Percentiles rank a stretch among this genome's conserved stretches.
phyloP scores from a whole-genome alignment of 202 grass and related monocot genomes.

The Zoysia matrella region DNA sequence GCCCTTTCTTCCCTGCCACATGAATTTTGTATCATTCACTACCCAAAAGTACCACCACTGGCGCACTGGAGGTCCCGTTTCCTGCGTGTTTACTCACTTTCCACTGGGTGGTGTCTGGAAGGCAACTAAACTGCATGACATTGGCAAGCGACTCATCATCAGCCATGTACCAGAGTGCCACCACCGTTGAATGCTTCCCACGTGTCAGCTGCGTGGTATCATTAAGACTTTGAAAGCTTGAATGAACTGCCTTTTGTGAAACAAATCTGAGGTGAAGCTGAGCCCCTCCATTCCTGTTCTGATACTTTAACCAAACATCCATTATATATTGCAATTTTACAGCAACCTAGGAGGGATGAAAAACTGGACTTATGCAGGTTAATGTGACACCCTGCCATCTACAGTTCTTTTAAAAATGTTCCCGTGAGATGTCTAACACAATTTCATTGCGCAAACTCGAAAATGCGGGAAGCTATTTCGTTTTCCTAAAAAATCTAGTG shows the following conservation, averaged over 20 bases:
- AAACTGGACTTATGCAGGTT: background rate
- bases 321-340: background rate
- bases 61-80: slow-evolving; percentile 37
- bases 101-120: slow-evolving; percentile 21
- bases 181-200: slow-evolving; percentile 38
- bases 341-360: background rate
- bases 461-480: too few relatives aligned
- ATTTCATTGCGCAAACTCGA: slow-evolving; percentile 6
- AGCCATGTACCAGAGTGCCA: slow-evolving; percentile 36
- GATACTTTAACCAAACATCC: background rate
- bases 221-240: slow-evolving; percentile 9
- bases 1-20: slow-evolving; percentile 36
- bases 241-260: slow-evolving; percentile 32
- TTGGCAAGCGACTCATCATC: slow-evolving; percentile 36
- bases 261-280: slow-evolving; percentile 14
- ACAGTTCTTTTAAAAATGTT: background rate
- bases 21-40: slow-evolving; percentile 46
- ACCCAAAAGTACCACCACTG: slow-evolving; percentile 38
- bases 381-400: background rate
- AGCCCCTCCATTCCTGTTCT: slow-evolving; percentile 12
- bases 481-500: background rate
- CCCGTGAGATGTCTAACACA: background rate
- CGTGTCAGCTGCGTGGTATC: background rate
- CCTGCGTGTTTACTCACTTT: slow-evolving; percentile 12
- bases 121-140: slow-evolving; percentile 40